Evolutionary conservation across 495 filamentous ascomycete genomes (phyloP), one percentile per base, ranked within the genome.

Genomic region (Penicillium steckii): DNA sequence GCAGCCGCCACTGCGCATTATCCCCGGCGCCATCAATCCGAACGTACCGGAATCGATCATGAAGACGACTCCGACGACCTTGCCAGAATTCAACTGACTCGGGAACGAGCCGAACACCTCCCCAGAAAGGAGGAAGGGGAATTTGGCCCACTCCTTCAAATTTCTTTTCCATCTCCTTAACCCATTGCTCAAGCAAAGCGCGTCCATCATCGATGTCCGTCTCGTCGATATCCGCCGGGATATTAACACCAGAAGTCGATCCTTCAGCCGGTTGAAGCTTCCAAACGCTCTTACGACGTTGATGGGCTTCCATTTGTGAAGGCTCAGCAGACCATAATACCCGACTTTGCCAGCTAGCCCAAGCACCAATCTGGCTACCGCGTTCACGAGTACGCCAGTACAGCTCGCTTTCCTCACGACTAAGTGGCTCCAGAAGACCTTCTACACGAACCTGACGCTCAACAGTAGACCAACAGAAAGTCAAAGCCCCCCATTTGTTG

Each of bases 51-150:
- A 97, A 97, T 21, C 94, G 88, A 83, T 97, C 91, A 79, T 96
- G 91, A 65, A 96, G 69, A 29, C 94, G 80, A 75, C 85, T 95
- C 50, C 85, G 78, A 48, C 95, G 79, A 32, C 94, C 94, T 74
- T 95, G 89, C 93, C 91, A 96, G 69, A 97, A 97, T 77, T 96
- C 92, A 32, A 97, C 79, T 47, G 82, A 80, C 69, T 90, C 88
- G 1, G 94, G 94, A 50, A 91, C 78, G 47, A 98, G 77, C 58
- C 93, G 84, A 68, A 94, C 68, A 1, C 94, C 94, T 7, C 94
- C 94, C 94, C 94, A 98, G 70, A 95, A 97, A 18, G 86, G 85
- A 23, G 94, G 94, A 42, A 96, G 82, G 2, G 91, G 91, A 48
- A 98, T 95, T 32, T 87, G 65, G 49, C 96, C 85, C 2, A 68